phyloP scores from a whole-genome alignment of 1,284 basidiomycete genomes.

The Fomitopsis schrenkii region DNA sequence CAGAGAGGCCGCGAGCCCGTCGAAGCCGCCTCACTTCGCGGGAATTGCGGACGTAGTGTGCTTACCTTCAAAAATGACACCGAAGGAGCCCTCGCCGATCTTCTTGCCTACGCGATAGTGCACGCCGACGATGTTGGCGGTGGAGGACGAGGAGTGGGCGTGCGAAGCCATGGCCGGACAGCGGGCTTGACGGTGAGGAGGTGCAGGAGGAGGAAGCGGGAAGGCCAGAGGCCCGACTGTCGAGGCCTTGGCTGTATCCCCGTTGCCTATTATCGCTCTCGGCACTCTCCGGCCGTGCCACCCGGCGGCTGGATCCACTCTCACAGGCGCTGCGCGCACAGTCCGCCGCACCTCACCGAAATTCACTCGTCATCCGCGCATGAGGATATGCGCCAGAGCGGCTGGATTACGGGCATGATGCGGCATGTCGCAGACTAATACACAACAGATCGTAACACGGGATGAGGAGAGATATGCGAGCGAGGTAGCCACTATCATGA shows the following conservation, averaged over 20 bases:
- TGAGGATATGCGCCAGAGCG: background rate
- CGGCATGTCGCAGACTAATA: slow-evolving; percentile 3
- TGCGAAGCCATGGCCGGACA: slow-evolving; percentile 51
- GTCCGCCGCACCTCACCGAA: background rate
- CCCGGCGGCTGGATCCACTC: background rate
- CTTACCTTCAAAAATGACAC: slow-evolving; percentile 94
- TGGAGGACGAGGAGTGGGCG: slow-evolving; percentile 50
- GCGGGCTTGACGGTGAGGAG: slow-evolving; percentile 19
- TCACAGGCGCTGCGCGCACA: background rate
- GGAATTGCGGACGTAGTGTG: slow-evolving; percentile 9
- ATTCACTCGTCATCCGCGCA: background rate
- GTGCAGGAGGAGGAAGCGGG: slow-evolving; percentile 19
- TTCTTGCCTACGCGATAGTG: slow-evolving; percentile 87
- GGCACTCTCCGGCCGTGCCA: slow-evolving; percentile 6
- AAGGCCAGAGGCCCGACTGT: slow-evolving; percentile 12
- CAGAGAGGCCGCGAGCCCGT: background rate
- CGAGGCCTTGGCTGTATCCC: slow-evolving; percentile 1
- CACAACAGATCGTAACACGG: slow-evolving; percentile 7
- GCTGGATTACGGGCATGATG: slow-evolving; percentile 2
- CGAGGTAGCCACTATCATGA: slow-evolving; percentile 1
- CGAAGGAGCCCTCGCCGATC: slow-evolving; percentile 87
- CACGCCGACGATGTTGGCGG: slow-evolving; percentile 67
- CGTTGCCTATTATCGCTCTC: slow-evolving; percentile 10
- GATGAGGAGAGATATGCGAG: background rate
- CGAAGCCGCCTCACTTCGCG: background rate